Conservation (phyloP, 164 flowering plant species). For the Protea cynaroides region DNA sequence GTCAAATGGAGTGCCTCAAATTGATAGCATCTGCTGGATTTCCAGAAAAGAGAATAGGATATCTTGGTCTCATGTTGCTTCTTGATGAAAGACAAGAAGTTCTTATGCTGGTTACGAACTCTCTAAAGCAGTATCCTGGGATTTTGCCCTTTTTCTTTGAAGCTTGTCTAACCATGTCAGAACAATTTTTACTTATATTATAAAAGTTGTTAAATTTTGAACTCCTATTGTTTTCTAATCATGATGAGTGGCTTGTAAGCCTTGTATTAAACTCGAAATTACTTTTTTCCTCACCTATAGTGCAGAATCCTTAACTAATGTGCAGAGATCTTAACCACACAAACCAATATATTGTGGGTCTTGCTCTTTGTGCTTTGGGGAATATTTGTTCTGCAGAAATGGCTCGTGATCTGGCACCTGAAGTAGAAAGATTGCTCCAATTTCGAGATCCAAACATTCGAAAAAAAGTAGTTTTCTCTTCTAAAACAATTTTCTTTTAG, state of each 20-base stretch:
- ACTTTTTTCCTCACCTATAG: not conserved
- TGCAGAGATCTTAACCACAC: conserved; percentile 94
- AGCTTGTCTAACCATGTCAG: not conserved
- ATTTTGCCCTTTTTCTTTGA: conserved; percentile 4
- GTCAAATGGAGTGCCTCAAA: conserved; percentile 99
- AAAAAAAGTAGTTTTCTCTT: conserved; percentile 57
- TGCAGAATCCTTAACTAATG: conserved; percentile 39
- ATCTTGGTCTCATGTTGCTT: conserved; percentile 96
- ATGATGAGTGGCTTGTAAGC: not conserved
- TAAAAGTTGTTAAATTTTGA: too few species aligned
- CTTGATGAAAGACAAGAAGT: conserved; percentile 99
- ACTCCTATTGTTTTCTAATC: not conserved
- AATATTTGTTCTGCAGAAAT: conserved; percentile 98
- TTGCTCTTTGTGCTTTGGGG: conserved; percentile 98
- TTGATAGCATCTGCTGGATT: conserved; percentile 93
- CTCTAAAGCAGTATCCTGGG: conserved; percentile 94
- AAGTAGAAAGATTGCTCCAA: conserved; percentile 89
- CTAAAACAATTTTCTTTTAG: not conserved
- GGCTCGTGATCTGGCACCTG: conserved; percentile 99
- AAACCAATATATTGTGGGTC: conserved; percentile 93
- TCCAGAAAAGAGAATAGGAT: conserved; percentile 98
- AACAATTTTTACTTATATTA: too few species aligned
- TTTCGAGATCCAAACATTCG: conserved; percentile 93
- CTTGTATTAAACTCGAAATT: not conserved
- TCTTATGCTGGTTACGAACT: conserved; percentile 96